A percentile compares a stretch with the other conserved stretches of the same genome.
Evolutionary conservation across 495 filamentous ascomycete species (phyloP).

Genomic region (Parathielavia hyrcaniae): DNA sequence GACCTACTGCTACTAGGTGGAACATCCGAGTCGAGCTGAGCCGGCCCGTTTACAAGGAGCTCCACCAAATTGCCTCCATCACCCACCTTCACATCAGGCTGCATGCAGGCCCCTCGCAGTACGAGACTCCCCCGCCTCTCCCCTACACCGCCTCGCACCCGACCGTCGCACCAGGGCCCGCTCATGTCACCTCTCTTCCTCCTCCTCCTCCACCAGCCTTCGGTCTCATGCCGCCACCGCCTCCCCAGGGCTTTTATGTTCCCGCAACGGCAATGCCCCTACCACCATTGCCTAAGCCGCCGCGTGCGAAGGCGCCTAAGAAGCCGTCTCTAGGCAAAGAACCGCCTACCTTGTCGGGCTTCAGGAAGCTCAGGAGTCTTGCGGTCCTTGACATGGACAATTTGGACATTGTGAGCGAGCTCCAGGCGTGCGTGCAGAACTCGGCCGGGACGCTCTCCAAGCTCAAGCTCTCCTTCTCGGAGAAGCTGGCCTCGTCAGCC

Average conservation of each 20-base stretch:
- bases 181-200: slow-evolving; percentile 16
- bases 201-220: slow-evolving; percentile 18
- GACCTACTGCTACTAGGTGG: slow-evolving; percentile 43
- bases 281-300: slow-evolving; percentile 23
- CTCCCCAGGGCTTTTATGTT: slow-evolving; percentile 25
- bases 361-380: slow-evolving; percentile 49
- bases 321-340: slow-evolving; percentile 21
- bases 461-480: slow-evolving; percentile 54
- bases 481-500: slow-evolving; percentile 43
- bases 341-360: slow-evolving; percentile 50
- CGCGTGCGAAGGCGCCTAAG: slow-evolving; percentile 25
- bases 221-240: slow-evolving; percentile 13
- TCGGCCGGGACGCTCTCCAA: slow-evolving; percentile 46
- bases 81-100: slow-evolving; percentile 53
- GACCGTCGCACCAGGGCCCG: slow-evolving; percentile 1
- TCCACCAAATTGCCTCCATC: slow-evolving; percentile 49
- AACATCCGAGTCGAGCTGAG: slow-evolving; percentile 57
- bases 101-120: slow-evolving; percentile 46
- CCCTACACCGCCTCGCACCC: slow-evolving; percentile 21
- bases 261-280: slow-evolving; percentile 18
- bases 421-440: slow-evolving; percentile 47
- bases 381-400: slow-evolving; percentile 52
- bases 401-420: slow-evolving; percentile 49
- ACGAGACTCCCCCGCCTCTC: slow-evolving; percentile 41
- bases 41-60: slow-evolving; percentile 49